A percentile compares a stretch with the other conserved stretches of the same genome.
Evolutionary conservation across 257 asterid genomes (phyloP).

Genomic region (Nicotiana paniculata): DNA sequence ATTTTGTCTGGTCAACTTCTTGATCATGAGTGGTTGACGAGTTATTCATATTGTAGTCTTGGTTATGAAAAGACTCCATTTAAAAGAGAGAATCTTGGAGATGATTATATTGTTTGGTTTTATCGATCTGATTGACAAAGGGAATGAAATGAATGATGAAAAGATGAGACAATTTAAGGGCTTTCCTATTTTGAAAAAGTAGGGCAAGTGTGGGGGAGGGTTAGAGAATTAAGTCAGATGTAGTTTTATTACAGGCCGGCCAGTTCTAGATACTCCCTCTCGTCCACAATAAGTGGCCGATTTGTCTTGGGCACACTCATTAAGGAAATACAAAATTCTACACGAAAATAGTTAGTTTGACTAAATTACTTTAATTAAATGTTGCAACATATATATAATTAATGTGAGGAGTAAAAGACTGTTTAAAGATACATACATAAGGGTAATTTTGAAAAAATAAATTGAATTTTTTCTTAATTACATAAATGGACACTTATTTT

Average conservation of each 20-base stretch:
- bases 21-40: constrained; percentile 10
- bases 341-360: no score
- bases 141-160: neutral
- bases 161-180: neutral
- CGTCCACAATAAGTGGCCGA: no score
- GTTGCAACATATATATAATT: no score
- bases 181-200: neutral
- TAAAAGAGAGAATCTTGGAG: neutral
- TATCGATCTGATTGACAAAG: neutral
- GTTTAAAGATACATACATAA: no score
- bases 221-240: neutral
- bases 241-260: neutral
- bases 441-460: no score
- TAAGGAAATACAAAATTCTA: no score
- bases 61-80: constrained; percentile 25
- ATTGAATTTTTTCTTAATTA: no score
- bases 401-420: no score
- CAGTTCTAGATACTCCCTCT: neutral
- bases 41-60: constrained; percentile 18
- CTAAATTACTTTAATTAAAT: no score
- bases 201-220: neutral
- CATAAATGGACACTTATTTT: no score
- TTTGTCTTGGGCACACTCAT: no score
- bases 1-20: constrained; percentile 13
- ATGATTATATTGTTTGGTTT: neutral